phyloP scores from a whole-genome alignment of 148 eudicot species.

The Cornus controversa region DNA sequence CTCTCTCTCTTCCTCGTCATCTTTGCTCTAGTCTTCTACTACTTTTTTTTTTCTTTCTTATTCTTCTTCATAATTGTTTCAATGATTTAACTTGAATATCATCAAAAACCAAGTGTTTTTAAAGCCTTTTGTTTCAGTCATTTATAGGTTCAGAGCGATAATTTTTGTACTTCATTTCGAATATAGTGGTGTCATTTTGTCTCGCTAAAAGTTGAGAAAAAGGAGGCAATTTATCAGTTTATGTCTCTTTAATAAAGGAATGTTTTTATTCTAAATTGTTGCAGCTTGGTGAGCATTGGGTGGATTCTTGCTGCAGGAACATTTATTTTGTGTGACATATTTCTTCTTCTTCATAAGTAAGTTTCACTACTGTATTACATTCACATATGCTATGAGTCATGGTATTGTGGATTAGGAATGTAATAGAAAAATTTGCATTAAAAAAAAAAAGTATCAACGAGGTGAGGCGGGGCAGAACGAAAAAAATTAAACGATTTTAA shows the following conservation, averaged over 20 bases:
- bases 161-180: slow-evolving; percentile 69
- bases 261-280: slow-evolving; percentile 11
- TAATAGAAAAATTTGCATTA: too few relatives aligned
- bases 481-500: too few relatives aligned
- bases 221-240: not conserved
- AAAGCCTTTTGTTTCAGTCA: slow-evolving; percentile 32
- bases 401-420: too few relatives aligned
- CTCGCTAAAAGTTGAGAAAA: slow-evolving; percentile 32
- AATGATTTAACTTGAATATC: slow-evolving; percentile 46
- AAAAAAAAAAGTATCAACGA: too few relatives aligned
- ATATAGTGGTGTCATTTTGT: slow-evolving; percentile 46
- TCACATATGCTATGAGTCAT: too few relatives aligned
- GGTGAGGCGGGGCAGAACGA: too few relatives aligned
- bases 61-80: too few relatives aligned
- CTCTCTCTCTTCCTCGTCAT: too few relatives aligned
- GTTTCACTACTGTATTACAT: slow-evolving; percentile 13
- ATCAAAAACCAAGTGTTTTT: slow-evolving; percentile 45
- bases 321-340: slow-evolving; percentile 74
- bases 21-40: too few relatives aligned
- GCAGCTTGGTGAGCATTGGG: slow-evolving; percentile 81
- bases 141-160: slow-evolving; percentile 29
- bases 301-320: slow-evolving; percentile 84
- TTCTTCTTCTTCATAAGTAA: slow-evolving; percentile 94
- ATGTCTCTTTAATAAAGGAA: too few relatives aligned
- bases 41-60: too few relatives aligned